Percentiles rank a stretch among this genome's conserved stretches.
phyloP scores from a whole-genome alignment of 2,329 filamentous ascomycete genomes.

The Trematosphaeria pertusa region DNA sequence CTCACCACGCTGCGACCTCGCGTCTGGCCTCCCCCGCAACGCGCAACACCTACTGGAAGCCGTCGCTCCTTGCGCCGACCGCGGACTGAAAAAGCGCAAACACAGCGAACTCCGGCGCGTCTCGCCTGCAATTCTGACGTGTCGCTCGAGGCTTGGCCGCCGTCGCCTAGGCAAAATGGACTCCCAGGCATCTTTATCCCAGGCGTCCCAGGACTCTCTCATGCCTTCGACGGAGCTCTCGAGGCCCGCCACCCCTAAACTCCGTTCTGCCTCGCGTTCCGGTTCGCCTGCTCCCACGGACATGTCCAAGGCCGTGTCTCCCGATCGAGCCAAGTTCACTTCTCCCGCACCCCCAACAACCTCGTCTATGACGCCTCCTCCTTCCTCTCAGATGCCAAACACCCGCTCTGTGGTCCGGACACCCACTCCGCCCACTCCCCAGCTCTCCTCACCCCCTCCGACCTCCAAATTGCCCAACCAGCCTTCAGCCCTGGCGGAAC shows the following conservation, averaged over 20 bases:
- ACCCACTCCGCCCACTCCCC: conserved; percentile 59
- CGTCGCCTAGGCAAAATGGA: conserved; percentile 38
- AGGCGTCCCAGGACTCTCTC: conserved; percentile 35
- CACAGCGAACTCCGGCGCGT: conserved; percentile 12
- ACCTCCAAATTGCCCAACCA: conserved; percentile 43
- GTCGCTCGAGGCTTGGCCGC: conserved; percentile 32
- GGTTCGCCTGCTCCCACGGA: conserved; percentile 21
- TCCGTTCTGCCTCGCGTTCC: conserved; percentile 27
- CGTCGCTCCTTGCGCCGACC: conserved; percentile 9
- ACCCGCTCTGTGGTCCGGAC: conserved; percentile 51
- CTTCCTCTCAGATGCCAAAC: conserved; percentile 63
- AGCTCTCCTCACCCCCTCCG: conserved; percentile 58
- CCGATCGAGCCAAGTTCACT: conserved; percentile 38
- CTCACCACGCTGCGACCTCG: conserved; percentile 17
- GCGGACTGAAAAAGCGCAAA: conserved; percentile 11
- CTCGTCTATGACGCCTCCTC: conserved; percentile 68
- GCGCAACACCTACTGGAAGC: conserved; percentile 16
- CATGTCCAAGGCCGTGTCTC: conserved; percentile 30
- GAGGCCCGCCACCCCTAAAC: conserved; percentile 33
- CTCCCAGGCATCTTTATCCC: conserved; percentile 32
- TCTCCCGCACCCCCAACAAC: conserved; percentile 53
- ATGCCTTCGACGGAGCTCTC: conserved; percentile 41
- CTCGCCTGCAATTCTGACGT: conserved; percentile 31
- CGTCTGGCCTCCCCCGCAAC: conserved; percentile 13
- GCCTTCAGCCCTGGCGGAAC: conserved; percentile 35